Percentiles rank a stretch among this genome's conserved stretches.
phyloP scores from a whole-genome alignment of 495 filamentous ascomycete genomes.

The Lepidopterella palustris region DNA sequence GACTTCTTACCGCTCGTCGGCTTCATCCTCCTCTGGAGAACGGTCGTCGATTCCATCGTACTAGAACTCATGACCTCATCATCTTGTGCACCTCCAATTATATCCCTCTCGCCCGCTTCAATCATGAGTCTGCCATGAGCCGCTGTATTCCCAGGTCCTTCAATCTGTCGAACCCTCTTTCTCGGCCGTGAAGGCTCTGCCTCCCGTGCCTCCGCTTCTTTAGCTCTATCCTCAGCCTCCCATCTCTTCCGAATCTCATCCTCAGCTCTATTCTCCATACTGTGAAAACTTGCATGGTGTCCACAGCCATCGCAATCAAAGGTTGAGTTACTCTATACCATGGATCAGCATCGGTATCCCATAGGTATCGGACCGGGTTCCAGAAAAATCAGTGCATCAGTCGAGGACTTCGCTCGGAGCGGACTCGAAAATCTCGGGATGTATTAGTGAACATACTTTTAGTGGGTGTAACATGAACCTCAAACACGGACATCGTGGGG shows the following conservation, averaged over 20 bases:
- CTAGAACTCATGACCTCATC: no score
- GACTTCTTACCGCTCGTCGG: no score
- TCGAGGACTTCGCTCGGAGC: no score
- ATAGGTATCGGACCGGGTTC: no score
- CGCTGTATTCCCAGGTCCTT: background rate
- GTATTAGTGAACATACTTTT: conserved; percentile 35
- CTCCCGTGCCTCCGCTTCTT: conserved; percentile 8
- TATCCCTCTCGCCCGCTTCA: background rate
- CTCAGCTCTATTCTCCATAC: conserved; percentile 45
- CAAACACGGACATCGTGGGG: conserved; percentile 44
- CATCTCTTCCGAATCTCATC: conserved; percentile 42
- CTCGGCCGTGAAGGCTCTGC: background rate
- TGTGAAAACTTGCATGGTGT: conserved; percentile 51
- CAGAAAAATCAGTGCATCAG: no score
- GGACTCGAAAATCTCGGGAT: background rate
- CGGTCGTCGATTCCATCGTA: no score
- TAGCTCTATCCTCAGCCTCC: conserved; percentile 32
- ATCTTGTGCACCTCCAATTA: background rate
- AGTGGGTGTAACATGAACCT: conserved; percentile 55
- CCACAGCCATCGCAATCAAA: conserved; percentile 52
- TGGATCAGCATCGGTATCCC: no score
- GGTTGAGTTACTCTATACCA: conserved; percentile 35
- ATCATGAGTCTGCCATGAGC: background rate
- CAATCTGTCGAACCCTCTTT: background rate
- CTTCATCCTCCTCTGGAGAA: no score